phyloP scores from a whole-genome alignment of 371 early-diverging fungal species.

The Mortierella sp. region DNA sequence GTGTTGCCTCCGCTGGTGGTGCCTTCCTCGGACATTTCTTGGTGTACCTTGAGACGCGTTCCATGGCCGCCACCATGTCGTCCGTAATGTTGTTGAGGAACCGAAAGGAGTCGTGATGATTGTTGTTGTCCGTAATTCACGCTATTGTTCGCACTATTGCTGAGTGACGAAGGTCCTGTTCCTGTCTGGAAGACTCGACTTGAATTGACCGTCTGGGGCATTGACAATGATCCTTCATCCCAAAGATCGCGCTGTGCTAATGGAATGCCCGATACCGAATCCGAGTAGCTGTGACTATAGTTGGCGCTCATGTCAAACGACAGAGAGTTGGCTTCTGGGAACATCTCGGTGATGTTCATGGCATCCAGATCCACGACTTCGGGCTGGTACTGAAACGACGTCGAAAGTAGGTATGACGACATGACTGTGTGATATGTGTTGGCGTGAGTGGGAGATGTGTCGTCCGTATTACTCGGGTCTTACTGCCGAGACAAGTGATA shows the following conservation, averaged over 20 bases:
- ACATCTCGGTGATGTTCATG: constrained; percentile 52
- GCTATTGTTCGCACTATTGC: constrained; percentile 50
- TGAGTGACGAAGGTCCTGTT: constrained; percentile 30
- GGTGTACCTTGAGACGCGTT: constrained; percentile 23
- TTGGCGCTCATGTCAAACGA: constrained; percentile 39
- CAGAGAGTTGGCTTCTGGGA: constrained; percentile 45
- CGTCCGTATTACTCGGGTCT: no score
- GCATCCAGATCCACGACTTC: constrained; percentile 49
- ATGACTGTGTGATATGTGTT: not conserved
- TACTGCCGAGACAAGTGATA: no score
- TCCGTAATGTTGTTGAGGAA: constrained; percentile 19
- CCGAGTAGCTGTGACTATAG: constrained; percentile 46
- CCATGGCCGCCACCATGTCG: constrained; percentile 26
- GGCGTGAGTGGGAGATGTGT: no score
- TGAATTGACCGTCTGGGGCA: constrained; percentile 22
- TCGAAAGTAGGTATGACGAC: constrained; percentile 19
- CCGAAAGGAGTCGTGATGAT: constrained; percentile 16
- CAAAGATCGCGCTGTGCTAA: constrained; percentile 45
- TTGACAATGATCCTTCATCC: constrained; percentile 47
- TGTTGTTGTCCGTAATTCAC: constrained; percentile 22
- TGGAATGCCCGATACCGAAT: constrained; percentile 48
- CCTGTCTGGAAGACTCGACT: constrained; percentile 23
- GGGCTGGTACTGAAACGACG: constrained; percentile 43
- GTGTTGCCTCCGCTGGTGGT: constrained; percentile 9
- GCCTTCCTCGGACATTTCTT: constrained; percentile 10